Percentiles rank a stretch among this genome's conserved stretches.
phyloP scores from a whole-genome alignment of 345 rosid species.

The Moricandia moricandioides region DNA sequence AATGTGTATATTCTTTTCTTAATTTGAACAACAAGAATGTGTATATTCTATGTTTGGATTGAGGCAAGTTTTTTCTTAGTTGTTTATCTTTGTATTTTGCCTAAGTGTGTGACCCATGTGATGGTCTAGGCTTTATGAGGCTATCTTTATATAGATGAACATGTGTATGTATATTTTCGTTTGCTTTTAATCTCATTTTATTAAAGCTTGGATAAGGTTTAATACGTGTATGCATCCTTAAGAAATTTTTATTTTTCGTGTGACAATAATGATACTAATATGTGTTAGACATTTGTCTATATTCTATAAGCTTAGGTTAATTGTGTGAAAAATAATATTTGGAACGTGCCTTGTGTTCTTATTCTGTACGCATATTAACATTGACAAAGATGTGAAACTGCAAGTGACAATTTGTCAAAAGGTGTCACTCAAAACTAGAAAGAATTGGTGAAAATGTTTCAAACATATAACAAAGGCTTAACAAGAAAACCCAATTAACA shows the following conservation, averaged over 20 bases:
- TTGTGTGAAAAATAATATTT: not conserved
- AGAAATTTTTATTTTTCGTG: not conserved
- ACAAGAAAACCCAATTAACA: not conserved
- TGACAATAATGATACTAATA: not conserved
- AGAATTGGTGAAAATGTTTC: not conserved
- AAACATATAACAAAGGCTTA: not conserved
- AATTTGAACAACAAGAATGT: no score
- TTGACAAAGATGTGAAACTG: not conserved
- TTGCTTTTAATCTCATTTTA: not conserved
- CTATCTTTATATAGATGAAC: not conserved
- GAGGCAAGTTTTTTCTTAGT: not conserved
- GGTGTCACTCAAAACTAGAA: not conserved
- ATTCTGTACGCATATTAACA: not conserved
- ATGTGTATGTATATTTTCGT: not conserved
- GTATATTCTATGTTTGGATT: conserved; percentile 4
- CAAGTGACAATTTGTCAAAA: no score
- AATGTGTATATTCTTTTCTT: not conserved
- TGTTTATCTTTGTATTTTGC: not conserved
- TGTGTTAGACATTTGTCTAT: not conserved
- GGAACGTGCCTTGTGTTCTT: not conserved
- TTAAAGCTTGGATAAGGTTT: not conserved
- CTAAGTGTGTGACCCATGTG: not conserved
- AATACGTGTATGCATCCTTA: not conserved
- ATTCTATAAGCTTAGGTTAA: not conserved
- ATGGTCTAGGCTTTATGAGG: not conserved